phyloP scores from a whole-genome alignment of 2,329 filamentous ascomycete species.

The Purpureocillium takamizusanense region DNA sequence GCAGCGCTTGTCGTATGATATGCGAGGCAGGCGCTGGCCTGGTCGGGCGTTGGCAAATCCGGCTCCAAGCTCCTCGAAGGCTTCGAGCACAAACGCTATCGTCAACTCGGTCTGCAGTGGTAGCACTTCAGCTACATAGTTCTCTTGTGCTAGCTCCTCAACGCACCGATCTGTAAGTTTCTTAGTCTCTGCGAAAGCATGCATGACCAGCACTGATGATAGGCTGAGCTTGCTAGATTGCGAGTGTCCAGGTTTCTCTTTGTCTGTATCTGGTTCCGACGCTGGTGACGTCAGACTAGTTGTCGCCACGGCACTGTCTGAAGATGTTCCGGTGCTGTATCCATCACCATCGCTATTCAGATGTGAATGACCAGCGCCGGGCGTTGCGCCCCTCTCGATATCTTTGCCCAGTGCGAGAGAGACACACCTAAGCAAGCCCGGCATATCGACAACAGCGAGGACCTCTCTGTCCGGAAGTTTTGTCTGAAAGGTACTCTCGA shows the following conservation, averaged over 20 bases:
- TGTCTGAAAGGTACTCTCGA: constrained; percentile 26
- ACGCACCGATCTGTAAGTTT: neutral
- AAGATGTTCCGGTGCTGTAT: no score
- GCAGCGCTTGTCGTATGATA: neutral
- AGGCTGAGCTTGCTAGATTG: neutral
- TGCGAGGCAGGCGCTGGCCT: neutral
- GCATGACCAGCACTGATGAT: neutral
- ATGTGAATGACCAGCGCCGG: no score
- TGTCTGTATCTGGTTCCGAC: neutral
- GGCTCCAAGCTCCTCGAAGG: constrained; percentile 1
- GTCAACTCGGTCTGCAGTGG: constrained; percentile 1
- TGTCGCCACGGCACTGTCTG: no score
- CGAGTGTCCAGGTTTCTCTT: neutral
- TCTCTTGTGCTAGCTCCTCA: neutral
- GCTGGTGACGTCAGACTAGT: neutral
- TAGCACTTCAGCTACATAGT: neutral
- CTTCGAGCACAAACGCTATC: neutral
- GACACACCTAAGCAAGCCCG: constrained; percentile 2
- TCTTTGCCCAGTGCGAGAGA: neutral
- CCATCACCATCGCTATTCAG: no score
- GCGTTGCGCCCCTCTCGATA: no score
- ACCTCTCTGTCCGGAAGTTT: constrained; percentile 5
- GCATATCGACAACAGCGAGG: constrained; percentile 1
- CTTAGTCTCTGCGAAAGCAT: neutral
- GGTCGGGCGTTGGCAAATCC: neutral